Evolutionary conservation across 106 monocot genomes (phyloP).

Genomic region (Allium cepa): DNA sequence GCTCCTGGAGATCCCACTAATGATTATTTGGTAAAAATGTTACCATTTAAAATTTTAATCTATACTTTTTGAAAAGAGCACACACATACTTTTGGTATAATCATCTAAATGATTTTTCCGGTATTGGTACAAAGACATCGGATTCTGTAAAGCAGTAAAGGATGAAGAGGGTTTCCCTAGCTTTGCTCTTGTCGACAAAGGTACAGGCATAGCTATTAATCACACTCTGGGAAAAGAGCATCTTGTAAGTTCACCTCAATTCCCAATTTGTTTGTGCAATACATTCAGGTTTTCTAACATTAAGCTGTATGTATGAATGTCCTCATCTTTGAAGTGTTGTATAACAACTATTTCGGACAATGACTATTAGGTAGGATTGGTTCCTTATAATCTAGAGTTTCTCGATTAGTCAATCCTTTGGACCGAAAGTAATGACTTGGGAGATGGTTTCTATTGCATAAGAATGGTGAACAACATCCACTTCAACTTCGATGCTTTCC

Average conservation of each 20-base stretch:
- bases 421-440: neutral
- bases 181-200: neutral
- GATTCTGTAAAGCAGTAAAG: neutral
- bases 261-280: no score
- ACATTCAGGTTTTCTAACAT: neutral
- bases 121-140: neutral
- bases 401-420: neutral
- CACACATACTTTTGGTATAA: no score
- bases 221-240: neutral
- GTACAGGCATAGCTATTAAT: neutral
- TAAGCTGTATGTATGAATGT: neutral
- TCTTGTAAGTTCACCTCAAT: neutral
- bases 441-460: neutral
- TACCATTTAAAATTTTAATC: no score
- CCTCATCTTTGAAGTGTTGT: neutral
- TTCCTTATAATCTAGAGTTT: neutral
- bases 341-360: neutral
- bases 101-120: no score
- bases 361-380: neutral
- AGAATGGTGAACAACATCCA: neutral
- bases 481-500: neutral
- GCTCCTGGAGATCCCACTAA: neutral
- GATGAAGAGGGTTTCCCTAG: neutral
- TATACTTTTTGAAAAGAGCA: no score
- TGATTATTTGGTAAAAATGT: neutral